A percentile compares a stretch with the other conserved stretches of the same genome.
Evolutionary conservation across 2,329 filamentous ascomycete genomes (phyloP).

Genomic region (Talaromyces albobiverticillius): DNA sequence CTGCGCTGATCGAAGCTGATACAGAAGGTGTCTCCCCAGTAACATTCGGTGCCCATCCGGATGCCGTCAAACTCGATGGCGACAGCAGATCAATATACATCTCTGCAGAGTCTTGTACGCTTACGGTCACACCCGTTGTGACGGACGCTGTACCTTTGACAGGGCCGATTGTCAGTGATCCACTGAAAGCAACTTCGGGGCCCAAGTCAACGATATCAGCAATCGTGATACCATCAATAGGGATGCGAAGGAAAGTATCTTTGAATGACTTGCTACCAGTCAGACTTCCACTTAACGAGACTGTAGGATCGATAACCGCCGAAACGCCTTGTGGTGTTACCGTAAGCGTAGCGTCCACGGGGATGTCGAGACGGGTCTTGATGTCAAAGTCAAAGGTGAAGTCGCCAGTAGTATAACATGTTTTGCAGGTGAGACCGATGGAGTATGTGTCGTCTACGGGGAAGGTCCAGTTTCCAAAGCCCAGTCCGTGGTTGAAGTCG

Average conservation of each 20-base stretch:
- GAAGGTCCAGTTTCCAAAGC: slow-evolving; percentile 18
- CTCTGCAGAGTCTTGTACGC: slow-evolving; percentile 19
- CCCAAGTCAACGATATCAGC: slow-evolving; percentile 20
- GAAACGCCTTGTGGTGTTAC: slow-evolving; percentile 18
- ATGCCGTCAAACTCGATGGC: slow-evolving; percentile 1
- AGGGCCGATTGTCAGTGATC: slow-evolving; percentile 19
- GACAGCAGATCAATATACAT: slow-evolving; percentile 20
- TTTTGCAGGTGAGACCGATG: slow-evolving; percentile 16
- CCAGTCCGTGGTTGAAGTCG: slow-evolving; percentile 18
- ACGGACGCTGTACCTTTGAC: slow-evolving; percentile 21
- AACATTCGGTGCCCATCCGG: slow-evolving; percentile 3
- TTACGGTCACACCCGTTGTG: slow-evolving; percentile 18
- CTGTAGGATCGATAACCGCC: slow-evolving; percentile 17
- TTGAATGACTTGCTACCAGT: slow-evolving; percentile 16
- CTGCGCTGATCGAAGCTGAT: slow-evolving; percentile 2
- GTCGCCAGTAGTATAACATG: slow-evolving; percentile 20
- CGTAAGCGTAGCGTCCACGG: slow-evolving; percentile 15
- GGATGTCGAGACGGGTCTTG: slow-evolving; percentile 15
- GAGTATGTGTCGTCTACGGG: slow-evolving; percentile 13
- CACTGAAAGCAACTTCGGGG: slow-evolving; percentile 19
- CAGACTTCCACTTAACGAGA: slow-evolving; percentile 21
- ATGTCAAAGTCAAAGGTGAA: slow-evolving; percentile 22
- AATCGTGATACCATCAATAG: slow-evolving; percentile 22
- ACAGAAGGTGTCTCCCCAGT: neutral
- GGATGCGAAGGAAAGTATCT: slow-evolving; percentile 18